Evolutionary conservation across 139 green algal genomes (phyloP).

Genomic region (Gonium pectorale): DNA sequence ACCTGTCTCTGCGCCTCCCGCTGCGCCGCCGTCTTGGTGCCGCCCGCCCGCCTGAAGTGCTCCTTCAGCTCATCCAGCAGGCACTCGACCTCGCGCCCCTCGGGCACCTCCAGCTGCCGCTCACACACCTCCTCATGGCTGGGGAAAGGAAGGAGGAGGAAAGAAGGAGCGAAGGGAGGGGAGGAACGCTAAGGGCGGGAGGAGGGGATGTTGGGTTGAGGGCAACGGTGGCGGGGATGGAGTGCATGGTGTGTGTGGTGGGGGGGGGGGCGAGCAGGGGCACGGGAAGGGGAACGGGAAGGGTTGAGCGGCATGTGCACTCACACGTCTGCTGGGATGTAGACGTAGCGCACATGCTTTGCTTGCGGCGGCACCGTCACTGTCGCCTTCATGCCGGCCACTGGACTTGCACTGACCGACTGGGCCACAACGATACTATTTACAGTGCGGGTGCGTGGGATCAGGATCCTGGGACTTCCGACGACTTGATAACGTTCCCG

Average conservation of each 20-base stretch:
- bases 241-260: not conserved
- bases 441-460: too few relatives aligned
- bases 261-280: not conserved
- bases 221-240: not conserved
- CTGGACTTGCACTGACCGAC: too few relatives aligned
- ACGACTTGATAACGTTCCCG: too few relatives aligned
- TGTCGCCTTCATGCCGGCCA: too few relatives aligned
- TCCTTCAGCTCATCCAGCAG: conserved; percentile 78
- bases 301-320: not conserved
- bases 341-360: conserved; percentile 63
- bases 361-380: conserved; percentile 18
- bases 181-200: not conserved
- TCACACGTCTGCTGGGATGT: conserved; percentile 75
- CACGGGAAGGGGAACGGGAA: not conserved
- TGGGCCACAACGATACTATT: too few relatives aligned
- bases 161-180: not conserved
- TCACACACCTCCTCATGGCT: conserved; percentile 73
- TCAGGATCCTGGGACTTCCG: too few relatives aligned
- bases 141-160: not conserved
- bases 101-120: conserved; percentile 42
- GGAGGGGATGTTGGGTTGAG: not conserved
- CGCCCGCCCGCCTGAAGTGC: conserved; percentile 45
- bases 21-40: conserved; percentile 21
- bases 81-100: conserved; percentile 72
- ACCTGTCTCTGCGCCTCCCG: conserved; percentile 42